Evolutionary conservation across 495 filamentous ascomycete species (phyloP), one percentile per base, ranked within the genome.

Genomic region (Penicillium silybi): DNA sequence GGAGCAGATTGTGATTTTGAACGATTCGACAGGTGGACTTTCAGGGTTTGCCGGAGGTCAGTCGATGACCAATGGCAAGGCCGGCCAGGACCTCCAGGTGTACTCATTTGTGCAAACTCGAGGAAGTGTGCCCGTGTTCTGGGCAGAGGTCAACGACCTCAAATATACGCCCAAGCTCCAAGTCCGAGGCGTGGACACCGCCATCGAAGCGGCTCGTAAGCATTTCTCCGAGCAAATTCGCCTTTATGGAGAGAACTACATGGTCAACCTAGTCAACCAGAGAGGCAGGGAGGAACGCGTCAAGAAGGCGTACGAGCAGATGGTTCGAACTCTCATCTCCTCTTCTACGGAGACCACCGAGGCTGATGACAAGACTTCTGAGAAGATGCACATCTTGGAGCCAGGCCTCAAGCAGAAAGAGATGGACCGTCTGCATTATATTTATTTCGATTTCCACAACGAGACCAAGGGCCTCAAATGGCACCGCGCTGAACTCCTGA

Each of bases 371-470:
- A 61, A 66, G 20, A 85, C 85, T 1, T 73, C 85, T 40, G 93
- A 98, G 61, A 92, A 91, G 65, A 85, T 95, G 63, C 87, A 83
- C 59, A 66, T 80, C 34, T 74, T 97, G 51, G 88, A 96, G 63
- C 69, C 92, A 2, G 70, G 62, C 20, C 64, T 78, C 49, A 78
- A 68, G 46, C 70, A 79, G 42, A 81, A 83, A 48, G 77, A 81
- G 41, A 84, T 86, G 64, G 90, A 97, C 65, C 83, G 83, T 26
- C 73, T 97, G 15, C 90, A 98, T 62, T 98, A 98, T 63, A 69
- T 97, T 49, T 97, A 97, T 75, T 97, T 98, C 58, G 95, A 98
- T 73, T 97, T 92, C 68, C 93, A 98, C 72, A 91, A 88, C 64
- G 93, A 98, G 71, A 97, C 95, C 25, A 95, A 93, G 69, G 90